Percentiles rank a stretch among this genome's conserved stretches.
Evolutionary conservation across 2,329 filamentous ascomycete species (phyloP).

Genomic region (Alternaria solani): DNA sequence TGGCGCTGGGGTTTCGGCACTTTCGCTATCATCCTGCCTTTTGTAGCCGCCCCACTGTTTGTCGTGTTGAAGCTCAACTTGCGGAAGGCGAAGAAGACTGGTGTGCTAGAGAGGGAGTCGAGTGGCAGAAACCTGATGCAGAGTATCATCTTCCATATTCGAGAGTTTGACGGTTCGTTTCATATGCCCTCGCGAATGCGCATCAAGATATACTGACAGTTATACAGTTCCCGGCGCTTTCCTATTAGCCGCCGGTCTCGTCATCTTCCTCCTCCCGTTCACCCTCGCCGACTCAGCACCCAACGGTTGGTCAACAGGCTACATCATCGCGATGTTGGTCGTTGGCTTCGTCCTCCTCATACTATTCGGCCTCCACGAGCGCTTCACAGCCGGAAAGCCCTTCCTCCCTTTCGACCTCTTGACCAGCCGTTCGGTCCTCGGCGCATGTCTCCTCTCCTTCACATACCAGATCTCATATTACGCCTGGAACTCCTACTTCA

Average conservation of each 20-base stretch:
- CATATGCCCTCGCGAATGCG: accelerated
- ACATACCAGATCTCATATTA: conserved; percentile 35
- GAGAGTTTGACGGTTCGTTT: conserved; percentile 64
- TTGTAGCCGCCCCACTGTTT: conserved; percentile 66
- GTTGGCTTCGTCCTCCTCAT: conserved; percentile 43
- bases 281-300: conserved; percentile 49
- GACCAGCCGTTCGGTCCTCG: conserved; percentile 53
- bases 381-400: conserved; percentile 45
- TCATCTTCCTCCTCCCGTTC: conserved; percentile 74
- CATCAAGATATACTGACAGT: background rate
- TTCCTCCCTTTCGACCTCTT: conserved; percentile 53
- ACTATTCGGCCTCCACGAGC: conserved; percentile 49
- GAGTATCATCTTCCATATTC: conserved; percentile 61
- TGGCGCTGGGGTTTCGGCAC: conserved; percentile 74
- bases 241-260: conserved; percentile 66
- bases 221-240: conserved; percentile 62
- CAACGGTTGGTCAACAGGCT: conserved; percentile 31
- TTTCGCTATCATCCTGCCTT: conserved; percentile 70
- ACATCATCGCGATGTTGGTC: conserved; percentile 50
- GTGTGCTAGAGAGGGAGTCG: conserved; percentile 56
- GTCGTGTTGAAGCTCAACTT: conserved; percentile 60
- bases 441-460: conserved; percentile 59
- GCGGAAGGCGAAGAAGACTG: conserved; percentile 64
- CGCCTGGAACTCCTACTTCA: conserved; percentile 49
- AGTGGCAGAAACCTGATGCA: conserved; percentile 55